Evolutionary conservation across 805 yeast genomes (phyloP).

Genomic region (Starmerella powellii): DNA sequence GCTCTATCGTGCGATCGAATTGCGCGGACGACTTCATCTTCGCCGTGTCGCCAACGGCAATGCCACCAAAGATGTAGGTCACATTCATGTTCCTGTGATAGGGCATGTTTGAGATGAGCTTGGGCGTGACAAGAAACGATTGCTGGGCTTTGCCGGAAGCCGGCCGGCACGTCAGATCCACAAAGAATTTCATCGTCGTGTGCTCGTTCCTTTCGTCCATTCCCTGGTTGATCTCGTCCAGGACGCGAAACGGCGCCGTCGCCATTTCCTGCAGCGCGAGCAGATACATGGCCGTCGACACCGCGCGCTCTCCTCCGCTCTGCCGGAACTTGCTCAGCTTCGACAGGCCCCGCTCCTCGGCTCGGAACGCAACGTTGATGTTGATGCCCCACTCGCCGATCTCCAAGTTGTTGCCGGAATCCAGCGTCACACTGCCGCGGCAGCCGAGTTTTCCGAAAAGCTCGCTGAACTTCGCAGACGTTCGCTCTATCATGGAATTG

Average conservation of each 20-base stretch:
- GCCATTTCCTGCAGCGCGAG: slow-evolving; percentile 84
- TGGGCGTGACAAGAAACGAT: slow-evolving; percentile 87
- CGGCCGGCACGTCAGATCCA: slow-evolving; percentile 59
- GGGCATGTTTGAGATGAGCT: slow-evolving; percentile 62
- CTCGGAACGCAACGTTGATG: slow-evolving; percentile 76
- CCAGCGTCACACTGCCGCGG: slow-evolving; percentile 65
- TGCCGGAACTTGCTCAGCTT: slow-evolving; percentile 76
- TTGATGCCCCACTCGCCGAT: slow-evolving; percentile 59
- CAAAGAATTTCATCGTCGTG: slow-evolving; percentile 72
- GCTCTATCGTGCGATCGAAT: background rate
- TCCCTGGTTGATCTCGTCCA: slow-evolving; percentile 97
- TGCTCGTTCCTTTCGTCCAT: slow-evolving; percentile 93
- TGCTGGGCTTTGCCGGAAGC: slow-evolving; percentile 42
- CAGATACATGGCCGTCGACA: slow-evolving; percentile 79
- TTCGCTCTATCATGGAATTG: slow-evolving; percentile 38
- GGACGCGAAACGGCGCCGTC: slow-evolving; percentile 82
- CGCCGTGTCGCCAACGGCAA: background rate
- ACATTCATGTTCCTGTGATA: slow-evolving; percentile 72
- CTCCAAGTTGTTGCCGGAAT: slow-evolving; percentile 31
- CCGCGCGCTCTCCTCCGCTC: slow-evolving; percentile 97
- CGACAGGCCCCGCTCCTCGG: slow-evolving; percentile 48
- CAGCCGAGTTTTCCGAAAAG: slow-evolving; percentile 68
- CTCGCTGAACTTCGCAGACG: slow-evolving; percentile 53
- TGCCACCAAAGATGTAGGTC: slow-evolving; percentile 64
- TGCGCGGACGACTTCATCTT: background rate